Conservation (phyloP, 192 early-diverging fungal species). For the Mycoemilia scoparia region DNA sequence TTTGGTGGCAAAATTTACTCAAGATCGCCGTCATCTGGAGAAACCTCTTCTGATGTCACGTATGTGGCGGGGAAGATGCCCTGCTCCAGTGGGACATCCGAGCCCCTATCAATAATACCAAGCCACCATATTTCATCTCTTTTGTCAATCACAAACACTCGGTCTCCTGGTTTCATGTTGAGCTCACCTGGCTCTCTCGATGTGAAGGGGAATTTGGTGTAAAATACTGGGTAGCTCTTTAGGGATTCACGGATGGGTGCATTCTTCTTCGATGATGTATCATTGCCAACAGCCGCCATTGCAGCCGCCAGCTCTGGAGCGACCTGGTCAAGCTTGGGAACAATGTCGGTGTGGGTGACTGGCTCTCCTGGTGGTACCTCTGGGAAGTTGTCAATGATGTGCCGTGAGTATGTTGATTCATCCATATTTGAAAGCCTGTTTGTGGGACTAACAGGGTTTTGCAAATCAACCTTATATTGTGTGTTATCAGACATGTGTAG, state of each 20-base stretch:
- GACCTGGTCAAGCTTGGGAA: slow-evolving; percentile 16
- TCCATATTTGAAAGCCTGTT: too few species aligned
- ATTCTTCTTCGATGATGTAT: background rate
- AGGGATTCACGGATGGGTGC: slow-evolving; percentile 32
- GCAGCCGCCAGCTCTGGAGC: slow-evolving; percentile 13
- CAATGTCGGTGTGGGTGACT: slow-evolving; percentile 24
- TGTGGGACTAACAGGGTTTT: too few species aligned
- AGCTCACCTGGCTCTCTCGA: slow-evolving; percentile 59
- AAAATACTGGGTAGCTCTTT: slow-evolving; percentile 35
- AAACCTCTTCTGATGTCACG: too few species aligned
- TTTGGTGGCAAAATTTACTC: too few species aligned
- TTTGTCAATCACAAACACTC: slow-evolving; percentile 54
- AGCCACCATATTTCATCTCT: slow-evolving; percentile 75
- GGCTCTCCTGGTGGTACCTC: too few species aligned
- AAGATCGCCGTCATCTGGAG: too few species aligned
- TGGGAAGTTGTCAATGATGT: too few species aligned
- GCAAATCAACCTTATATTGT: too few species aligned
- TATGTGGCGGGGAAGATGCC: slow-evolving; percentile 69
- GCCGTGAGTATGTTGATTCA: too few species aligned
- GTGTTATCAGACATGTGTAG: too few species aligned
- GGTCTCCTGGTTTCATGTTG: slow-evolving; percentile 44
- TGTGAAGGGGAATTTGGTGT: slow-evolving; percentile 53
- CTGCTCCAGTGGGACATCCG: slow-evolving; percentile 35
- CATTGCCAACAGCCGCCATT: slow-evolving; percentile 12
- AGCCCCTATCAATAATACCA: slow-evolving; percentile 44